Conservation (phyloP, 1,284 basidiomycete genomes). For the Microbotryomycetes sp. region DNA sequence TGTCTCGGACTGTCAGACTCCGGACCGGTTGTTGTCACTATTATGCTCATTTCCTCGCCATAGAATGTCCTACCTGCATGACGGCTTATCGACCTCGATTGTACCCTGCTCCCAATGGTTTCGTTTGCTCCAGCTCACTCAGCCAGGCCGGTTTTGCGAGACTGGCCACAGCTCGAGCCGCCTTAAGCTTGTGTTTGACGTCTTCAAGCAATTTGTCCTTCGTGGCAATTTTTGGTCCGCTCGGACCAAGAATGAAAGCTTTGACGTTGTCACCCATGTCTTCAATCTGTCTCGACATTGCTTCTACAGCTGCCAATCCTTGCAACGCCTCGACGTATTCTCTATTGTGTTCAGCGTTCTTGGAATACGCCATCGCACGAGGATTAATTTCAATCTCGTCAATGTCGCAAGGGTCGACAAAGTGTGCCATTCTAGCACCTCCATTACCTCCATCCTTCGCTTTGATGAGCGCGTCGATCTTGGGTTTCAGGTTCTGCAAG, state of each 20-base stretch:
- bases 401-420: conserved; percentile 1
- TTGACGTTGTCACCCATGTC: background rate
- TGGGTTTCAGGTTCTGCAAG: conserved; percentile 5
- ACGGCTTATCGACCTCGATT: background rate
- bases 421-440: background rate
- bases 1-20: too few relatives aligned
- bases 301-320: conserved; percentile 11
- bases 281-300: conserved; percentile 12
- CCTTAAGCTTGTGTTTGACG: background rate
- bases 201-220: background rate
- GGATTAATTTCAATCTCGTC: conserved; percentile 1
- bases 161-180: background rate
- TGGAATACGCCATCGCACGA: conserved; percentile 12
- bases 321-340: conserved; percentile 18
- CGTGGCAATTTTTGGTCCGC: background rate
- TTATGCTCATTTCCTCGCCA: too few relatives aligned
- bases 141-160: background rate
- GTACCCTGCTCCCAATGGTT: background rate
- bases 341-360: conserved; percentile 16
- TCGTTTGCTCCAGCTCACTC: background rate
- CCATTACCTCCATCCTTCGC: background rate
- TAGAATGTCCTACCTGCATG: background rate
- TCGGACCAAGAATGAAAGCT: background rate
- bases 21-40: background rate
- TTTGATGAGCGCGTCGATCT: conserved; percentile 7